Percentiles rank a stretch among this genome's conserved stretches.
Conservation (phyloP, 2,329 filamentous ascomycete species). For the Diaporthe sp. region DNA sequence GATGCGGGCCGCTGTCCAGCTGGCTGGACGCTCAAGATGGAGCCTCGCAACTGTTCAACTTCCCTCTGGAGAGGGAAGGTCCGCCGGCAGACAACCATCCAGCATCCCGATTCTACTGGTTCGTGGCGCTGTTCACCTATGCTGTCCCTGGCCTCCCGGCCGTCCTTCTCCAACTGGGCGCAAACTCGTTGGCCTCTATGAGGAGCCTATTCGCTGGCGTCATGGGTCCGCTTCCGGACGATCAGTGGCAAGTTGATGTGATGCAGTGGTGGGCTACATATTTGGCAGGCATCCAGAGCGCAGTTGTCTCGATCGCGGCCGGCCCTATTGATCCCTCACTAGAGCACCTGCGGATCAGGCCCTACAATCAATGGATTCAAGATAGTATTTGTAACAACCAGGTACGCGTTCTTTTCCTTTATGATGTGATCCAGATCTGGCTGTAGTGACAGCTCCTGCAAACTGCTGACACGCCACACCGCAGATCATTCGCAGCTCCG, state of each 20-base stretch:
- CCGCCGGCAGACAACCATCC: constrained; percentile 4
- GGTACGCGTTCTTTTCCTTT: neutral
- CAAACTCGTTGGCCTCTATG: neutral
- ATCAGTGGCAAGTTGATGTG: constrained; percentile 43
- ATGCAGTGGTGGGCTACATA: constrained; percentile 37
- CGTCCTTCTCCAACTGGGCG: neutral
- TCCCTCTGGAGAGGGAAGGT: too few relatives aligned
- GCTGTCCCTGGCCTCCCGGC: neutral
- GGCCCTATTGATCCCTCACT: constrained; percentile 19
- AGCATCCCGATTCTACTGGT: neutral
- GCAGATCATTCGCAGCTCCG: constrained; percentile 47
- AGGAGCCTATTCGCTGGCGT: neutral
- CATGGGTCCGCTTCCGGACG: constrained; percentile 22
- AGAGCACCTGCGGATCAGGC: neutral
- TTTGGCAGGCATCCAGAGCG: constrained; percentile 35
- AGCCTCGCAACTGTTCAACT: too few relatives aligned
- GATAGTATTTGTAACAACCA: constrained; percentile 1
- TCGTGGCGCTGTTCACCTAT: neutral
- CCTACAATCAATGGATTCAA: neutral
- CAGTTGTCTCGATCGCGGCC: constrained; percentile 29
- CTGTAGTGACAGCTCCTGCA: too few relatives aligned
- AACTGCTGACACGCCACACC: too few relatives aligned
- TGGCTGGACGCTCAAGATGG: too few relatives aligned
- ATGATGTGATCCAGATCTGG: too few relatives aligned
- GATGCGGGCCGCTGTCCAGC: too few relatives aligned